Conservation (phyloP, 108 stramenopile genomes). For the Skeletonema grethae region DNA sequence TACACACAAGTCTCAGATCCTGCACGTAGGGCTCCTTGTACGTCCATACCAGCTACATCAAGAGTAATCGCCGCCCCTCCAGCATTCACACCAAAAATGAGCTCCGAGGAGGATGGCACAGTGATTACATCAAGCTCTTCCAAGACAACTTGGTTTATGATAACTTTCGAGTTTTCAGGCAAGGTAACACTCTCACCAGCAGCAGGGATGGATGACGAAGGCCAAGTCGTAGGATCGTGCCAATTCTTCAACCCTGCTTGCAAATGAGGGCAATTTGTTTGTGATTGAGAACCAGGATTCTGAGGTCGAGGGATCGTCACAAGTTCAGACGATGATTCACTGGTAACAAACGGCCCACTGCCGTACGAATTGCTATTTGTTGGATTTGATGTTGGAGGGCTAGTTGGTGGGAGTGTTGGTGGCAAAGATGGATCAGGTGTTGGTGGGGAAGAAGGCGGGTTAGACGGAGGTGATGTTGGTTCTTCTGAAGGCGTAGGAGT, state of each 20-base stretch:
- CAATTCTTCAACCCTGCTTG: constrained; percentile 3
- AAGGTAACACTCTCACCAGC: constrained; percentile 21
- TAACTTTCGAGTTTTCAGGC: constrained; percentile 23
- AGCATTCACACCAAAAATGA: constrained; percentile 46
- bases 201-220: not conserved
- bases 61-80: constrained; percentile 16
- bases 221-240: constrained; percentile 6
- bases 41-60: constrained; percentile 25
- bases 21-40: constrained; percentile 29
- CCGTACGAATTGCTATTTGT: not conserved
- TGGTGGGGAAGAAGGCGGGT: not conserved
- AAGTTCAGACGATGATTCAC: not conserved
- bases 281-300: not conserved
- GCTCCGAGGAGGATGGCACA: constrained; percentile 27
- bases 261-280: constrained; percentile 9
- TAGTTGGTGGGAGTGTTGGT: not conserved
- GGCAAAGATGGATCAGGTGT: not conserved
- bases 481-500: not conserved
- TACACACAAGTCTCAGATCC: constrained; percentile 42
- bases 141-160: constrained; percentile 9
- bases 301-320: not conserved
- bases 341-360: not conserved
- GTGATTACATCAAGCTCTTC: constrained; percentile 30
- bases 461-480: not conserved
- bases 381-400: not conserved